phyloP scores from a whole-genome alignment of 2,329 filamentous ascomycete species.

The Fusarium palustre region DNA sequence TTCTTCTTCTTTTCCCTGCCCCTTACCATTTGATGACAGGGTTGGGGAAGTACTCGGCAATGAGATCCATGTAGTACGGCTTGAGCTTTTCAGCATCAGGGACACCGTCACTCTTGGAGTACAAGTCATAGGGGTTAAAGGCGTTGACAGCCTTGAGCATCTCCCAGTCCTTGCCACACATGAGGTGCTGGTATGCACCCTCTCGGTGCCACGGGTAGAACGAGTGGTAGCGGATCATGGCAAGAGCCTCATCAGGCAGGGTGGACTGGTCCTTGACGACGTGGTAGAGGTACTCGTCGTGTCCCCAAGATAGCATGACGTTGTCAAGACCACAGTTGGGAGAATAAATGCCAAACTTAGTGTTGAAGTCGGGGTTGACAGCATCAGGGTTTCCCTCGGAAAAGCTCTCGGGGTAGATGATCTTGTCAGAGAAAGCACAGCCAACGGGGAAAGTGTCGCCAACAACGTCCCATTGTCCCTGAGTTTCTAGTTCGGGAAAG shows the following conservation, averaged over 20 bases:
- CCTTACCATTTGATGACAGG: slow-evolving; percentile 55
- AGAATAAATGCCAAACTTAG: slow-evolving; percentile 82
- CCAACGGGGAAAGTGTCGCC: slow-evolving; percentile 87
- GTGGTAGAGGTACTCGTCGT: slow-evolving; percentile 89
- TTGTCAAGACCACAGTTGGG: slow-evolving; percentile 86
- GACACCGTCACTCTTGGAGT: slow-evolving; percentile 88
- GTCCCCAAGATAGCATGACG: slow-evolving; percentile 90
- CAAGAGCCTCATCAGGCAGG: slow-evolving; percentile 83
- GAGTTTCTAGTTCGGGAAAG: slow-evolving; percentile 71
- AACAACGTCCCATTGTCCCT: slow-evolving; percentile 93
- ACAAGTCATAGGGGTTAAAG: slow-evolving; percentile 92
- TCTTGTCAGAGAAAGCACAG: slow-evolving; percentile 78
- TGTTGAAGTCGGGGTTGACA: slow-evolving; percentile 76
- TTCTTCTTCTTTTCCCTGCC: background rate
- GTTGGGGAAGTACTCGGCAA: slow-evolving; percentile 58
- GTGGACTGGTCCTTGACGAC: slow-evolving; percentile 85
- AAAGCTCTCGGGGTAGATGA: slow-evolving; percentile 87
- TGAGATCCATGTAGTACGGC: slow-evolving; percentile 59
- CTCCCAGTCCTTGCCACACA: slow-evolving; percentile 82
- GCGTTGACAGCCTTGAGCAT: slow-evolving; percentile 85
- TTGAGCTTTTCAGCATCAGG: slow-evolving; percentile 83
- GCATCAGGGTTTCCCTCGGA: slow-evolving; percentile 76
- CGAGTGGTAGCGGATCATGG: slow-evolving; percentile 93
- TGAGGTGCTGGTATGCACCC: slow-evolving; percentile 83
- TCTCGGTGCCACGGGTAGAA: slow-evolving; percentile 93